Percentiles rank a stretch among this genome's conserved stretches.
Evolutionary conservation across 2,329 filamentous ascomycete genomes (phyloP).

Genomic region (Trichoderma sp.): DNA sequence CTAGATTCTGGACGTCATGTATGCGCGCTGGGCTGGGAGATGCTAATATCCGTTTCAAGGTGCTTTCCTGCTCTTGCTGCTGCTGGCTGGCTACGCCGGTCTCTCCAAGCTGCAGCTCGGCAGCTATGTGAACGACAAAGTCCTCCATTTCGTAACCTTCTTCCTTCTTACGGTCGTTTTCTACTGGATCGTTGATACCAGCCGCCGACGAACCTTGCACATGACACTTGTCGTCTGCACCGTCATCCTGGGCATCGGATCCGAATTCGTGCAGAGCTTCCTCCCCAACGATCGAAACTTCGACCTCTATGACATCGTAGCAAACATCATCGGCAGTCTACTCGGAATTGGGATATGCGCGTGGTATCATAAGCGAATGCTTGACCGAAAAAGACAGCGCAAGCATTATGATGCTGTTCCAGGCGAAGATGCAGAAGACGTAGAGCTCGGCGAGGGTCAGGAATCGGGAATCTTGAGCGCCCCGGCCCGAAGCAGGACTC

Average conservation of each 20-base stretch:
- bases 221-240: constrained; percentile 83
- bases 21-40: background rate
- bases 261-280: constrained; percentile 74
- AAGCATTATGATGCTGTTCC: constrained; percentile 74
- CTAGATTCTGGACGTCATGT: background rate
- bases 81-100: constrained; percentile 78
- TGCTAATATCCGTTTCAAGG: constrained; percentile 49
- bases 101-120: constrained; percentile 67
- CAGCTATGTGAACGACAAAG: constrained; percentile 79
- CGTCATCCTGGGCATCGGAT: constrained; percentile 68
- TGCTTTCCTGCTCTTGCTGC: constrained; percentile 69
- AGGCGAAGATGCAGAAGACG: constrained; percentile 65
- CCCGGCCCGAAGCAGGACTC: constrained; percentile 40
- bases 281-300: constrained; percentile 73
- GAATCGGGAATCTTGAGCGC: constrained; percentile 65
- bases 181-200: constrained; percentile 97
- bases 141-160: constrained; percentile 85
- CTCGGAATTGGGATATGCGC: constrained; percentile 73
- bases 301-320: constrained; percentile 83
- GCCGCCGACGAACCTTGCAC: constrained; percentile 81
- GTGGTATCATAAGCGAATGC: constrained; percentile 95
- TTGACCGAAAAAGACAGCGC: constrained; percentile 78
- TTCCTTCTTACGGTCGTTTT: constrained; percentile 85
- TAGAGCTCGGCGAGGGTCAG: constrained; percentile 77
- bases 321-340: constrained; percentile 81